These are phyloP conservation scores for Cryphonectria japonica DNA, from an alignment of 2,329 filamentous ascomycete genomes.

Conservation along the genomic window DNA sequence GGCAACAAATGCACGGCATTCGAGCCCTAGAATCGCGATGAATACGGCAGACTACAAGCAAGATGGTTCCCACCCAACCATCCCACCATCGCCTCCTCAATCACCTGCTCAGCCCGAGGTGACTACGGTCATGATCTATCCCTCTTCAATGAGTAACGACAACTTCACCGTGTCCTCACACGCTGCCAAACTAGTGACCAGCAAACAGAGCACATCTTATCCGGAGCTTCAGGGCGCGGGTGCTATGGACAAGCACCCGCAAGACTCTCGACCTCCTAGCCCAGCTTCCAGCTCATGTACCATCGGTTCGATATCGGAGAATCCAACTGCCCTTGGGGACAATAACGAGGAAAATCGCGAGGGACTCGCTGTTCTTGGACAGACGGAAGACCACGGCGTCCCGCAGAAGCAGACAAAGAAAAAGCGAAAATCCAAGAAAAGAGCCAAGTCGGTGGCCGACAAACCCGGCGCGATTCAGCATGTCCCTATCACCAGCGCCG, in stretches of 20 bases:
- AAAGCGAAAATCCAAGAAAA: slow-evolving; percentile 8
- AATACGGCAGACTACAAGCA: background rate
- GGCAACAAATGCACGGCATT: too few relatives aligned
- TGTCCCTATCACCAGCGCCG: background rate
- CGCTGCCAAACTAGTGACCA: too few relatives aligned
- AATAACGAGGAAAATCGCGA: too few relatives aligned
- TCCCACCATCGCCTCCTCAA: background rate
- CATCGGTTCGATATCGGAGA: background rate
- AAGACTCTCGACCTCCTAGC: background rate
- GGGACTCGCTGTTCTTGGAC: background rate
- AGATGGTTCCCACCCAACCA: background rate
- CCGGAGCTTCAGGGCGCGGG: background rate
- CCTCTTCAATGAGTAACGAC: background rate
- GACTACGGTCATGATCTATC: background rate
- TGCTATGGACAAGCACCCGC: background rate
- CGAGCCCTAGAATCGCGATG: background rate
- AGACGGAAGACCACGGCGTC: background rate
- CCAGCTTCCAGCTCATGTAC: slow-evolving; percentile 15
- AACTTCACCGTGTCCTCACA: background rate
- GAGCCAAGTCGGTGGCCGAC: slow-evolving; percentile 3
- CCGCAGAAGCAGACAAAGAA: slow-evolving; percentile 3
- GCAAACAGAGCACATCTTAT: too few relatives aligned
- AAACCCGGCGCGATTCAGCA: background rate
- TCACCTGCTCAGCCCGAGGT: background rate
- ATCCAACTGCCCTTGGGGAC: background rate